Evolutionary conservation across 2,329 filamentous ascomycete species (phyloP).

Genomic region (Trichoderma sp.): DNA sequence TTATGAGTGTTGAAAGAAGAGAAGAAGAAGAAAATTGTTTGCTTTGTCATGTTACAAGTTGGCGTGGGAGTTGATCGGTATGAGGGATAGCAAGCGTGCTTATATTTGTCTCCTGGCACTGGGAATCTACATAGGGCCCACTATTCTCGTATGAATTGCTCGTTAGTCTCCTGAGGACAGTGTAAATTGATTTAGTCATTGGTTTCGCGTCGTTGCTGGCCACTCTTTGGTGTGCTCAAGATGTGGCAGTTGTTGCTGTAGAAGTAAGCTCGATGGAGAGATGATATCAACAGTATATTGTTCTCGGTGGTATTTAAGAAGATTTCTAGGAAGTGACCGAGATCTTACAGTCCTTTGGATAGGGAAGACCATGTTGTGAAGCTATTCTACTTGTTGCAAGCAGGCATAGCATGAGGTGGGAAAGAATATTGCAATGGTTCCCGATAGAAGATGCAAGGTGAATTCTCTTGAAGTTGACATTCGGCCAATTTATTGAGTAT

Average conservation of each 20-base stretch:
- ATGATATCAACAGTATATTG: neutral
- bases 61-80: conserved; percentile 25
- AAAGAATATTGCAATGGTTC: neutral
- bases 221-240: neutral
- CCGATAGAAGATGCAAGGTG: neutral
- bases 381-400: neutral
- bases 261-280: neutral
- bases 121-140: conserved; percentile 23
- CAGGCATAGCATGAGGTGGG: neutral
- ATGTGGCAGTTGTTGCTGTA: neutral
- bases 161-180: conserved; percentile 19
- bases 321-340: neutral
- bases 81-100: conserved; percentile 26
- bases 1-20: neutral
- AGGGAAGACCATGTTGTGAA: neutral
- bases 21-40: neutral
- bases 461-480: neutral
- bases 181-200: conserved; percentile 10
- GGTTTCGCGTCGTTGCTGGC: neutral
- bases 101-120: conserved; percentile 23
- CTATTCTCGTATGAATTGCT: conserved; percentile 20
- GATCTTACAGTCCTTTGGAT: neutral
- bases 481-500: neutral
- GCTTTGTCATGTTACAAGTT: conserved; percentile 6
- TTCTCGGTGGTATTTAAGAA: no score